Evolutionary conservation across 192 early-diverging fungal species (phyloP).

Genomic region (Phlyctochytrium planicorne): DNA sequence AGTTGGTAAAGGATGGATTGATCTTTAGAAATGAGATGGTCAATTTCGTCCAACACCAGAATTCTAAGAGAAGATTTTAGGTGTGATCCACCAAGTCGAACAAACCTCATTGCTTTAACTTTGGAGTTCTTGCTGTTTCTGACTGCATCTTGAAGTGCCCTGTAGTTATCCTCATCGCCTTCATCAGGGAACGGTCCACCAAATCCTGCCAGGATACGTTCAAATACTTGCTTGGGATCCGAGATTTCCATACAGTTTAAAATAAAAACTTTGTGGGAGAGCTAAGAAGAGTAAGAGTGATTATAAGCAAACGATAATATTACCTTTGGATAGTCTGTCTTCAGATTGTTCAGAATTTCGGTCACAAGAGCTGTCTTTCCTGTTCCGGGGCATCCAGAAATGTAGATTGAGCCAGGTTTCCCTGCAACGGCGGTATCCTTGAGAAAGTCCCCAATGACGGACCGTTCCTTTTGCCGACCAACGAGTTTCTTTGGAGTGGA

Average conservation of each 20-base stretch:
- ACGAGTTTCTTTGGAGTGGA: constrained; percentile 60
- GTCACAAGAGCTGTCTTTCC: constrained; percentile 88
- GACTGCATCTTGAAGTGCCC: not conserved
- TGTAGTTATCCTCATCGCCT: not conserved
- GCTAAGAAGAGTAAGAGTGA: no score
- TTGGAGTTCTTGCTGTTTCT: not conserved
- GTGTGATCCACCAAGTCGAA: not conserved
- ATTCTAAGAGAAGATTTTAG: constrained; percentile 43
- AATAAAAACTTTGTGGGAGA: constrained; percentile 56
- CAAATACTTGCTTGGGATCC: constrained; percentile 67
- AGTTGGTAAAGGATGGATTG: constrained; percentile 86
- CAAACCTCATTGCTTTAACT: constrained; percentile 8
- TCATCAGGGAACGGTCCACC: not conserved
- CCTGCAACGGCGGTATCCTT: constrained; percentile 44
- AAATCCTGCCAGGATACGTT: constrained; percentile 48
- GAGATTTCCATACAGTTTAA: constrained; percentile 88
- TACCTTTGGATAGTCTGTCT: not conserved
- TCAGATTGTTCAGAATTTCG: constrained; percentile 43
- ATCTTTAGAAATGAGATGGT: constrained; percentile 76
- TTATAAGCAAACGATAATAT: not conserved
- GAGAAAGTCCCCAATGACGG: constrained; percentile 52
- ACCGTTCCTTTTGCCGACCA: constrained; percentile 62
- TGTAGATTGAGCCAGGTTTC: constrained; percentile 55
- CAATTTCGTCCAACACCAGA: constrained; percentile 91
- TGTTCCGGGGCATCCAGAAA: constrained; percentile 90